These are phyloP conservation scores for Schrenkiella parvula DNA, from an alignment of 345 rosid genomes.

Conservation along the genomic window DNA sequence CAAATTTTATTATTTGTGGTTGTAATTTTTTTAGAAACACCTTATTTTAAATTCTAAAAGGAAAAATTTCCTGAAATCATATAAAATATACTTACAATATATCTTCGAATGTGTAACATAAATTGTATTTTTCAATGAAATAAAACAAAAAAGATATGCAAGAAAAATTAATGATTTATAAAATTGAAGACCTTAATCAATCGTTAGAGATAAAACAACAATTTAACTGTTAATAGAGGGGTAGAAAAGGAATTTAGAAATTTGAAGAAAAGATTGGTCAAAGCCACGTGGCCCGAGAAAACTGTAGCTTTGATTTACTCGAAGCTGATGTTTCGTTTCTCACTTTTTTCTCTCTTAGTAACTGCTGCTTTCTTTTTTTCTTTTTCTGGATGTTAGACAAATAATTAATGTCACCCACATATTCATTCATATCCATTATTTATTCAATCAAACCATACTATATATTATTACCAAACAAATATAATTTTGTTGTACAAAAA, in stretches of 20 bases:
- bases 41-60: neutral
- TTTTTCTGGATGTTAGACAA: constrained; percentile 5
- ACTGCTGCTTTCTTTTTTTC: constrained; percentile 28
- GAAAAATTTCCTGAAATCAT: neutral
- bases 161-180: neutral
- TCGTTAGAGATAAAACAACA: neutral
- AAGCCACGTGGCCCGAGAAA: constrained; percentile 77
- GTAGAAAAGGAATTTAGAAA: constrained; percentile 1
- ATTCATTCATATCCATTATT: neutral
- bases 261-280: constrained; percentile 42
- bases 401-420: constrained; percentile 19
- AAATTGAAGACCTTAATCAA: neutral
- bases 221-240: neutral
- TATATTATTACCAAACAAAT: too few relatives aligned
- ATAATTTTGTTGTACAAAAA: too few relatives aligned
- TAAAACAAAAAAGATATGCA: neutral
- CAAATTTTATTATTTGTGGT: neutral
- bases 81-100: neutral
- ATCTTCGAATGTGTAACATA: neutral
- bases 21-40: neutral
- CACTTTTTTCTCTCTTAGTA: constrained; percentile 23
- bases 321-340: constrained; percentile 43
- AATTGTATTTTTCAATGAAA: neutral
- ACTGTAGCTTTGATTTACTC: constrained; percentile 64
- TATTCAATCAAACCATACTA: neutral